Percentiles rank a stretch among this genome's conserved stretches.
These are phyloP conservation scores for Elaeis oleifera DNA, from an alignment of 202 grass and related monocot species.

Conservation along the genomic window DNA sequence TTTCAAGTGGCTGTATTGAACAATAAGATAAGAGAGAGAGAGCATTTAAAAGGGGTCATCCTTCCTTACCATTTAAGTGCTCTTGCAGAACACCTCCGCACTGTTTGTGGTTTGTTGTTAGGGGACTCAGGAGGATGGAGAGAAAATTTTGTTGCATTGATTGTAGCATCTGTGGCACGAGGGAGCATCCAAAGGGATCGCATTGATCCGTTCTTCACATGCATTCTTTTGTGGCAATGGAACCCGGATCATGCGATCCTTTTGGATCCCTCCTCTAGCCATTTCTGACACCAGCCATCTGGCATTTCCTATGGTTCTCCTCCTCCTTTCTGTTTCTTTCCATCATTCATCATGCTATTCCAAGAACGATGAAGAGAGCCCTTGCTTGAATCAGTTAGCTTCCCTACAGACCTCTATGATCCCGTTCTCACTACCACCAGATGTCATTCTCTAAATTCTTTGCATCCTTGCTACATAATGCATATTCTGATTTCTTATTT, in stretches of 20 bases:
- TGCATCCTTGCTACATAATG: too few relatives aligned
- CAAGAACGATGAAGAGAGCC: neutral
- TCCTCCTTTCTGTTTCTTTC: neutral
- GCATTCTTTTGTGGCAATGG: neutral
- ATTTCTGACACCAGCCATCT: neutral
- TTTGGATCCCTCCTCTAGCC: slow-evolving; percentile 28
- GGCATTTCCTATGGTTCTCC: neutral
- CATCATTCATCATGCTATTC: slow-evolving; percentile 5
- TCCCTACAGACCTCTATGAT: too few relatives aligned
- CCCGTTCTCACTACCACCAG: too few relatives aligned
- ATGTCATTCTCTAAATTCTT: too few relatives aligned
- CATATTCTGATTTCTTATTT: too few relatives aligned
- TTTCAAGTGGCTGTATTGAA: too few relatives aligned
- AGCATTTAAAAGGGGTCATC: slow-evolving; percentile 14
- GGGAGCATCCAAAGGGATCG: slow-evolving; percentile 41
- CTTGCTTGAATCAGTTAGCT: neutral
- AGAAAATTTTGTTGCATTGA: neutral
- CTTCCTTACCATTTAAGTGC: neutral
- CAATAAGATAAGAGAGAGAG: neutral
- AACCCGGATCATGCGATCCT: slow-evolving; percentile 35
- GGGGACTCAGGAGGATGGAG: neutral
- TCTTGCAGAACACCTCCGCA: neutral
- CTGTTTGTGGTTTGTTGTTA: slow-evolving; percentile 1
- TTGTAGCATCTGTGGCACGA: slow-evolving; percentile 12
- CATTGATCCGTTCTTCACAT: slow-evolving; percentile 24